Conservation (phyloP, 2,329 filamentous ascomycete genomes). For the Cadophora sp. region DNA sequence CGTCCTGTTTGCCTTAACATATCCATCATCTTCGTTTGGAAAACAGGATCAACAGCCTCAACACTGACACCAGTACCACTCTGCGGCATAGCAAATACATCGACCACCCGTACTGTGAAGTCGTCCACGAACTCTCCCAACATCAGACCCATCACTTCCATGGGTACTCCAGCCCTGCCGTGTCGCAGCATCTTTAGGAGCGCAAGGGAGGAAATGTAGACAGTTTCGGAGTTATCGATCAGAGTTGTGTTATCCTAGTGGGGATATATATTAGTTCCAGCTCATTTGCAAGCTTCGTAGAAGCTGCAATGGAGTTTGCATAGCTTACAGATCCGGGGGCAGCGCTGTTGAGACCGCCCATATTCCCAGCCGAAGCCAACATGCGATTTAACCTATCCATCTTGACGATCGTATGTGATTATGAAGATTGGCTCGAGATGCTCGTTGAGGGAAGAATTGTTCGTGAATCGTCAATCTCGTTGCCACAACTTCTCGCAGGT, state of each 20-base stretch:
- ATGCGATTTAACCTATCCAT: slow-evolving; percentile 96
- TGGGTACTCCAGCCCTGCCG: slow-evolving; percentile 94
- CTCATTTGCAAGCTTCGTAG: slow-evolving; percentile 20
- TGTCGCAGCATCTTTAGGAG: slow-evolving; percentile 98
- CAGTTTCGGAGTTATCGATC: slow-evolving; percentile 98
- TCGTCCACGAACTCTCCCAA: slow-evolving; percentile 98
- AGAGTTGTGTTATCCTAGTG: slow-evolving; percentile 83
- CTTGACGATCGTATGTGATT: slow-evolving; percentile 20
- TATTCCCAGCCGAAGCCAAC: slow-evolving; percentile 77
- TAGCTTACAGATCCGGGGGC: slow-evolving; percentile 65
- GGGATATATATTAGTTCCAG: slow-evolving; percentile 25
- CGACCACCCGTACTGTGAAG: slow-evolving; percentile 97
- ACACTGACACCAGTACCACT: slow-evolving; percentile 98
- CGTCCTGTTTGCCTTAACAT: slow-evolving; percentile 97
- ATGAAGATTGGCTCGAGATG: slow-evolving; percentile 8
- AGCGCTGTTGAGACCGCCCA: slow-evolving; percentile 62
- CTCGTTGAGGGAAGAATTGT: slow-evolving; percentile 6
- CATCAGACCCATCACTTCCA: slow-evolving; percentile 99
- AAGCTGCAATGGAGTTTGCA: slow-evolving; percentile 14
- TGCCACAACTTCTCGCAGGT: slow-evolving; percentile 29
- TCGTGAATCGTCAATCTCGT: slow-evolving; percentile 27
- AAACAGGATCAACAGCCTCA: slow-evolving; percentile 97
- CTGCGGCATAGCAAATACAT: slow-evolving; percentile 99
- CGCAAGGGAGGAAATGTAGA: slow-evolving; percentile 97
- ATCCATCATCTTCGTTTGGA: slow-evolving; percentile 99